Base-by-base conservation (phyloP, 2,329 filamentous ascomycete genomes). In the Alternaria metachromatica region DNA sequence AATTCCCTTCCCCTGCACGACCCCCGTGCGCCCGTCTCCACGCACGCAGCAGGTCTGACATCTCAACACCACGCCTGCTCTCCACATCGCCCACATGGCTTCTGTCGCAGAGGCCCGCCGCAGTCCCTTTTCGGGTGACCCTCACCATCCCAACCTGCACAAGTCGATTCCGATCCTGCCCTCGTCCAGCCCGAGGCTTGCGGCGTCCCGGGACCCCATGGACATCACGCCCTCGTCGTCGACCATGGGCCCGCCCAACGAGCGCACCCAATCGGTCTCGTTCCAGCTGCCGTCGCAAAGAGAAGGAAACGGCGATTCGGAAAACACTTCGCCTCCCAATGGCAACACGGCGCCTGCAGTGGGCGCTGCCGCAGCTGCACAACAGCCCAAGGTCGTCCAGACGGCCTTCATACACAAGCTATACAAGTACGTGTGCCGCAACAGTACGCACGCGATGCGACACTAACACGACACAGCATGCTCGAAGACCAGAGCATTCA, bases 401-500 rank as follows among this genome's bases (percentile, higher is more conserved):
- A 98, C 96, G 11, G 96, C 96, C 21, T 99, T 99, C 76, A 98
- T 99, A 69, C 96, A 99, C 81, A 99, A 99, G 82, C 88, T 99
- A 37, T 99, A 98, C 86, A 97, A 96, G 94, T 97, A 86, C 77
- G 90, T 78, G 51, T 55, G 25, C 54, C 46, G 60, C 51, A 44
- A 37, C 58, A 44, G 48, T 21, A 55, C 62, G 33, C 58, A 53
- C 53, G 37, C 56, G 15, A 56, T 48, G 55, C 64, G 43, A 54
- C 44, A 56, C 81, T 83, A 71, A 82, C 75, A 57, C 45, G 20
- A 44, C 33, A 68, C 77, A 98, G 95, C 82, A 98, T 99, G 96
- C 86, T 99, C 66, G 96, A 99, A 80, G 96, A 99, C 79, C 90
- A 90, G 37, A 91, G 86, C 73, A 99, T 99, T 65, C 92, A 96